These are phyloP conservation scores for Raphidocelis subcapitata DNA, from an alignment of 139 green algal genomes.

Conservation along the genomic window DNA sequence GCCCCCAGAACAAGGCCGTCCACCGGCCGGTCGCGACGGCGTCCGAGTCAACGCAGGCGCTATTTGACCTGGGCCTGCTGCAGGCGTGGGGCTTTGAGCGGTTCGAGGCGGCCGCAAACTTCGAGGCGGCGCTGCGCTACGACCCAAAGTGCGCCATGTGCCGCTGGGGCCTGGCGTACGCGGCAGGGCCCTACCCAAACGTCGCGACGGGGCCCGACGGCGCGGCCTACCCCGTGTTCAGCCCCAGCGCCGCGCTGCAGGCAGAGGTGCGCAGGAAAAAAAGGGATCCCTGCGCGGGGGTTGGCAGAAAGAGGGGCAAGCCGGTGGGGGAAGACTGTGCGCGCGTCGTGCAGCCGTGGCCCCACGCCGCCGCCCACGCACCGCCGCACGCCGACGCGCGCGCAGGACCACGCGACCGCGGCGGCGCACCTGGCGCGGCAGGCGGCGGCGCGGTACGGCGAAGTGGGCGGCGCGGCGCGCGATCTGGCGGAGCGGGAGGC, in stretches of 20 bases:
- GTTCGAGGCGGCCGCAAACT: neutral
- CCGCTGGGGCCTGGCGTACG: constrained; percentile 43
- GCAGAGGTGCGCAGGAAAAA: too few relatives aligned
- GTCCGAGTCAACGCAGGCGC: neutral
- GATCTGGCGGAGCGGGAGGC: neutral
- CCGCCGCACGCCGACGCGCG: too few relatives aligned
- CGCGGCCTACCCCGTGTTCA: neutral
- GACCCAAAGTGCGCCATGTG: constrained; percentile 37
- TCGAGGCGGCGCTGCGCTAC: neutral
- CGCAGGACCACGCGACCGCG: neutral
- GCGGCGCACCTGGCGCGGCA: neutral
- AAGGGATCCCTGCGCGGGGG: neutral
- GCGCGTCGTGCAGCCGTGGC: neutral
- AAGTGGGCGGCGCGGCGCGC: neutral
- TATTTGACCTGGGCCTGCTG: constrained; percentile 26
- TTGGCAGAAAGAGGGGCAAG: neutral
- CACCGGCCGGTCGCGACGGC: constrained; percentile 4
- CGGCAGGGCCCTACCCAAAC: constrained; percentile 1
- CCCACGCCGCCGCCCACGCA: too few relatives aligned
- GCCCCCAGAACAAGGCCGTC: neutral
- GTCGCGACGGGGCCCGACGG: neutral
- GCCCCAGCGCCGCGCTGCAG: neutral
- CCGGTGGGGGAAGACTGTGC: neutral
- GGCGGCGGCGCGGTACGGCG: too few relatives aligned
- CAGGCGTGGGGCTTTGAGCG: constrained; percentile 4